phyloP scores from a whole-genome alignment of 768 basidiomycete genomes.

The Calocybe gangraenosa region DNA sequence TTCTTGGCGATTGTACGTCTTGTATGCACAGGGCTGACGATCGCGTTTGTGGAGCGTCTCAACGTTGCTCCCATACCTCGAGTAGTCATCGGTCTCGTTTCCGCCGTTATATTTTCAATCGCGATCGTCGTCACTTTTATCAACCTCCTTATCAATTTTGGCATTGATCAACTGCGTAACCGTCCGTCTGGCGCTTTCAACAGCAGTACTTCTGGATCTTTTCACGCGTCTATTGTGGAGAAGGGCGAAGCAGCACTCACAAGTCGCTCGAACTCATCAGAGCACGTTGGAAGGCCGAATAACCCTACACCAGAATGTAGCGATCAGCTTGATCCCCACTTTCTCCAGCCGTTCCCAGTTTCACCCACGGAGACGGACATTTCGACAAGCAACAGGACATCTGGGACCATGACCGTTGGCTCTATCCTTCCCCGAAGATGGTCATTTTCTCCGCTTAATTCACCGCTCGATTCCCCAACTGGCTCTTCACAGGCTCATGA shows the following conservation, averaged over 20 bases:
- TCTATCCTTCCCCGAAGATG: conserved; percentile 34
- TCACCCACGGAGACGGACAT: conserved; percentile 34
- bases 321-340: conserved; percentile 31
- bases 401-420: conserved; percentile 34
- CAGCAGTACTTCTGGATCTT: conserved; percentile 17
- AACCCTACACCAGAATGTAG: conserved; percentile 54
- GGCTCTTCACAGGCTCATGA: conserved; percentile 14
- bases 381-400: conserved; percentile 27
- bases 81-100: conserved; percentile 74
- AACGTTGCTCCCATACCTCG: conserved; percentile 71
- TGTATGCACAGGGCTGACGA: conserved; percentile 63
- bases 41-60: conserved; percentile 71
- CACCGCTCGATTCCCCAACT: conserved; percentile 17
- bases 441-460: conserved; percentile 28
- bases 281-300: conserved; percentile 30
- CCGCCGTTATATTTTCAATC: conserved; percentile 67
- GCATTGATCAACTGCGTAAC: conserved; percentile 27
- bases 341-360: conserved; percentile 43
- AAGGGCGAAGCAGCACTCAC: conserved; percentile 24
- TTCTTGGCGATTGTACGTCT: conserved; percentile 68
- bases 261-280: conserved; percentile 10
- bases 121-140: conserved; percentile 66
- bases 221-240: conserved; percentile 33
- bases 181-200: conserved; percentile 7
- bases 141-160: conserved; percentile 56